Base-by-base conservation (phyloP, 768 basidiomycete species). In the Leccinum subgranulosum region DNA sequence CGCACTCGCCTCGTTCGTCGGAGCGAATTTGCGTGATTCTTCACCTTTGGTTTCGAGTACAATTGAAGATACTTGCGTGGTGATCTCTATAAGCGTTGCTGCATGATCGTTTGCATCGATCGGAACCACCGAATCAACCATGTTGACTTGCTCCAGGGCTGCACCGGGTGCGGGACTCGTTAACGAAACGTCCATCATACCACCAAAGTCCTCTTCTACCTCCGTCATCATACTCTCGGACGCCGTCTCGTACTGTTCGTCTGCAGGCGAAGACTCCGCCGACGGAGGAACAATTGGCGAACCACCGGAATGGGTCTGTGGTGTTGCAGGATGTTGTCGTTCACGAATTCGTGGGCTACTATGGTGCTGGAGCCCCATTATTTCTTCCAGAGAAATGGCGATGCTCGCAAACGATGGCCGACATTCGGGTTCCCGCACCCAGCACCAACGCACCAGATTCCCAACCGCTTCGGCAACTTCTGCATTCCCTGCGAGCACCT, bases 361-460 rank as follows among this genome's bases (percentile, higher is more conserved):
- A 4, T 36, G 41, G 3, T 76, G 79, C 21, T 66, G 70, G n/a
- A 64, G 73, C 43, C 71, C 76, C 49, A 81, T 76, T 31, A 85
- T 64, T 28, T 66, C 70, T 63, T 79, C 76, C 53, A 88, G 62
- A 14, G 76, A 77, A 6, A 66, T 59, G 2, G 80, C 79, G 27
- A 88, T 73, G 27, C 72, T 64, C 17, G 75, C 67, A 64, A 90
- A 91, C 0, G 76, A 58, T 4, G 84, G 83, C 0, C 89, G 79
- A n/a, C 64, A 57, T 7, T 66, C 62, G 1, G 86, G 82, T 51
- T 83, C 76, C 2, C 71, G 74, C 47, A 77, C 70, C 88, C 89
- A 92, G 61, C 84, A 86, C 4, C 64, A 43, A 11, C 73, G 70
- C 23, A 92, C 71, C 49, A 88, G 72, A 63, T 74, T 73, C 43